Percentiles rank a stretch among this genome's conserved stretches.
Conservation (phyloP, 257 asterid genomes). For the Penstemon eatonii region DNA sequence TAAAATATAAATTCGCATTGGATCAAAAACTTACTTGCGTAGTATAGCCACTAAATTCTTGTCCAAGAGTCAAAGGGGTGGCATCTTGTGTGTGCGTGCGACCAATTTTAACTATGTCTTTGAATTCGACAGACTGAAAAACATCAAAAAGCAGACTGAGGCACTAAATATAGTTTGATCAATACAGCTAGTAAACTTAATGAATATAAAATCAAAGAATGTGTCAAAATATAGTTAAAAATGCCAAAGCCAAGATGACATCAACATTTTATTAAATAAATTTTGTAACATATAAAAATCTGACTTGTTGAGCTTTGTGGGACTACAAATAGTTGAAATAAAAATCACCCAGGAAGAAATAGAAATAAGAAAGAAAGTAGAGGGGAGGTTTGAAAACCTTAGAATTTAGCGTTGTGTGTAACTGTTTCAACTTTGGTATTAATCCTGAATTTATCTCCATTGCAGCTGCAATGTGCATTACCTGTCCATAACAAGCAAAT, state of each 20-base stretch:
- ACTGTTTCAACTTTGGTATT: conserved; percentile 80
- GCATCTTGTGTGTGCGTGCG: conserved; percentile 99
- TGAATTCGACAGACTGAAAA: conserved; percentile 72
- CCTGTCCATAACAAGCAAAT: conserved; percentile 45
- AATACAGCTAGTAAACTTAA: conserved; percentile 10
- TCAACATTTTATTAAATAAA: not conserved
- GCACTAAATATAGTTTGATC: conserved; percentile 14
- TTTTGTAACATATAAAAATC: not conserved
- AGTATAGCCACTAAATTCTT: conserved; percentile 95
- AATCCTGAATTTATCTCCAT: conserved; percentile 79
- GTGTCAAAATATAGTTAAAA: not conserved
- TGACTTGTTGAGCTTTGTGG: not conserved
- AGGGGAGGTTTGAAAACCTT: conserved; percentile 52
- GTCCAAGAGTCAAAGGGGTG: conserved; percentile 98
- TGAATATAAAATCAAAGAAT: conserved; percentile 6
- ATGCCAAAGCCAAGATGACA: conserved; percentile 5
- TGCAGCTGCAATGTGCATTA: conserved; percentile 98
- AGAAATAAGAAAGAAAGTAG: not conserved
- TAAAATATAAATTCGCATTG: not conserved
- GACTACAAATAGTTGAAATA: not conserved
- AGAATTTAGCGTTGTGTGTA: conserved; percentile 71
- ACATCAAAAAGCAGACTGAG: conserved; percentile 18
- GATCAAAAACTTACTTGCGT: conserved; percentile 72
- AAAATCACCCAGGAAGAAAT: too few species aligned
- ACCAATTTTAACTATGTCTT: conserved; percentile 92